Conservation (phyloP, 768 basidiomycete genomes). For the Galerina sulciceps region DNA sequence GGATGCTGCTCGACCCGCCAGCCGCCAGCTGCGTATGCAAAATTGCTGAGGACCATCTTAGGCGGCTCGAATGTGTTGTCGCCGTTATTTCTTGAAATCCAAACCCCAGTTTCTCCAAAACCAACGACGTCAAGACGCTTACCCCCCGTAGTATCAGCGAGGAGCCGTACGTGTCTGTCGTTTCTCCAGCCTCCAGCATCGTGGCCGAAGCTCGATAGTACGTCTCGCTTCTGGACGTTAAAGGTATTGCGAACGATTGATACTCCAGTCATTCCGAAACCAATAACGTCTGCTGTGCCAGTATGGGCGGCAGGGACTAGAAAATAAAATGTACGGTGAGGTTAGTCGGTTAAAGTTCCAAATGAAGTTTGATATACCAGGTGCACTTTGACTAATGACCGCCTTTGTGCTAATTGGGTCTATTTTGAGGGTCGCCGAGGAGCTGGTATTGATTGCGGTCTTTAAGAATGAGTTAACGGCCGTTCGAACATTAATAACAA, state of each 20-base stretch:
- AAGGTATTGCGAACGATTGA: background rate
- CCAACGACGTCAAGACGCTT: conserved; percentile 17
- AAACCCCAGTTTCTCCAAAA: conserved; percentile 17
- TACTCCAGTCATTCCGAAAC: conserved; percentile 10
- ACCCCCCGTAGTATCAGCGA: conserved; percentile 15
- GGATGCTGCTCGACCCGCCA: conserved; percentile 20
- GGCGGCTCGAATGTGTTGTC: conserved; percentile 11
- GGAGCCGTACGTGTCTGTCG: conserved; percentile 19
- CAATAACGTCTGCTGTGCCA: conserved; percentile 12
- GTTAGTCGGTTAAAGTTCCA: background rate
- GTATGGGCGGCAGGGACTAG: conserved; percentile 7
- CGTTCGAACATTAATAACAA: no score
- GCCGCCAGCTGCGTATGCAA: conserved; percentile 2
- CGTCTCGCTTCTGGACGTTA: background rate
- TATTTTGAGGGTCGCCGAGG: no score
- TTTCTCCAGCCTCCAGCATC: conserved; percentile 16
- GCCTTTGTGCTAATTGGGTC: background rate
- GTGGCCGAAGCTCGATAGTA: conserved; percentile 11
- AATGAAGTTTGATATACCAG: background rate
- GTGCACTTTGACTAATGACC: background rate
- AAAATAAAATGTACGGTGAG: background rate
- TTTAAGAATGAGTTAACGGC: no score
- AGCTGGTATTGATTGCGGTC: no score
- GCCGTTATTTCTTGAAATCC: conserved; percentile 18
- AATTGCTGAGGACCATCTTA: background rate